Conservation (phyloP, 2,329 filamentous ascomycete species). For the Podosphaera aphanis region DNA sequence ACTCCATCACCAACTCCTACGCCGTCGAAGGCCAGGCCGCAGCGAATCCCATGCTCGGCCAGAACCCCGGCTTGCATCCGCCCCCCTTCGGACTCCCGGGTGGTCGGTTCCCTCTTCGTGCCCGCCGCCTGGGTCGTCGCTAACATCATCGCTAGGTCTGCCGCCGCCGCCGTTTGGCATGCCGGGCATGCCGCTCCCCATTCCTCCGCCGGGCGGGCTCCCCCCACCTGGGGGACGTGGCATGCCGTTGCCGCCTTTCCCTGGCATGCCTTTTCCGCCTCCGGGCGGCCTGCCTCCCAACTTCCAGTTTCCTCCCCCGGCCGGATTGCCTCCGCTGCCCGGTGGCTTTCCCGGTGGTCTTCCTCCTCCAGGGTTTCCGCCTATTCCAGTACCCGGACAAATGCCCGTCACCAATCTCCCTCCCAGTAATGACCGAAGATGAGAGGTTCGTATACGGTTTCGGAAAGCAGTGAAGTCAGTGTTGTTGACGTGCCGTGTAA, state of each 20-base stretch:
- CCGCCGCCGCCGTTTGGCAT: conserved; percentile 36
- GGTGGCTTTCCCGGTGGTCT: conserved; percentile 4
- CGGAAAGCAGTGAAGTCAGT: too few relatives aligned
- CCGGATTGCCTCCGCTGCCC: conserved; percentile 8
- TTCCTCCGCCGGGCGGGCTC: conserved; percentile 25
- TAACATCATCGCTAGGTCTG: conserved; percentile 13
- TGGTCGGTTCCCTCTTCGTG: neutral
- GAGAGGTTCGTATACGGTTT: too few relatives aligned
- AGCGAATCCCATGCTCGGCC: conserved; percentile 61
- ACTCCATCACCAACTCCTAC: conserved; percentile 91
- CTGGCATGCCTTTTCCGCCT: conserved; percentile 22
- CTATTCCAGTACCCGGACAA: conserved; percentile 1
- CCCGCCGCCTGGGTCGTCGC: neutral
- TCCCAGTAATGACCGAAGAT: too few relatives aligned
- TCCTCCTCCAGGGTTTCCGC: conserved; percentile 1
- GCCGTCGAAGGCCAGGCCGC: conserved; percentile 76
- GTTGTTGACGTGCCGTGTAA: too few relatives aligned
- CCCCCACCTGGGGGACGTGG: conserved; percentile 12
- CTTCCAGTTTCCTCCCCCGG: conserved; percentile 24
- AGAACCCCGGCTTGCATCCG: conserved; percentile 33
- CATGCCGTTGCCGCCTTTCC: conserved; percentile 16
- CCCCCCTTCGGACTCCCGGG: conserved; percentile 10
- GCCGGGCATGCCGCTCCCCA: conserved; percentile 21
- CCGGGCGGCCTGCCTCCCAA: conserved; percentile 26
- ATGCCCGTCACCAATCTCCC: too few relatives aligned